Conservation (phyloP, 1,284 basidiomycete species). For the Pyrrhoderma noxium region DNA sequence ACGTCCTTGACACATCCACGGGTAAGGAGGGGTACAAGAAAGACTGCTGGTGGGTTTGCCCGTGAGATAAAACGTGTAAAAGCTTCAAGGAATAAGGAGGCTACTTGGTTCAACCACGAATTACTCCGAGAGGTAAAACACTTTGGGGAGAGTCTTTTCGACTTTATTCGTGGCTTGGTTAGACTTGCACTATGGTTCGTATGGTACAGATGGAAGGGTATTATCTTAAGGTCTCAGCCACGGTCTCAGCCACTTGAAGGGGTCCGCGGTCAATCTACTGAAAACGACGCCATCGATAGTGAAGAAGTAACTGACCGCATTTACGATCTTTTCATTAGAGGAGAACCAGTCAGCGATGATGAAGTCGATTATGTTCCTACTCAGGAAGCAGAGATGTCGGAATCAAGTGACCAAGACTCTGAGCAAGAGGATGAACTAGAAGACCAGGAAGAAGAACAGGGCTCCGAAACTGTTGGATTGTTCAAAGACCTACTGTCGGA, state of each 20-base stretch:
- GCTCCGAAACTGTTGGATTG: conserved; percentile 32
- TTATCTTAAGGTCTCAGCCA: conserved; percentile 17
- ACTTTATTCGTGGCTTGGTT: conserved; percentile 9
- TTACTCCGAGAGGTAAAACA: conserved; percentile 40
- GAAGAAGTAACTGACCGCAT: conserved; percentile 28
- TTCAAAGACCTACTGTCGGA: conserved; percentile 38
- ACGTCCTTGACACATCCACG: conserved; percentile 30
- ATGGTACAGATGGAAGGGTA: conserved; percentile 17
- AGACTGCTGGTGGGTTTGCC: conserved; percentile 31
- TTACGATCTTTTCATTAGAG: conserved; percentile 55
- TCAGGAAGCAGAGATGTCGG: conserved; percentile 13
- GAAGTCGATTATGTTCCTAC: conserved; percentile 44
- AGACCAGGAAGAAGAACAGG: conserved; percentile 22
- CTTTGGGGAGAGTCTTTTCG: conserved; percentile 14
- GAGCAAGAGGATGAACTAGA: conserved; percentile 24
- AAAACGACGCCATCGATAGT: conserved; percentile 9
- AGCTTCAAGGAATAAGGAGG: conserved; percentile 29
- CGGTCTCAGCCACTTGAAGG: conserved; percentile 3
- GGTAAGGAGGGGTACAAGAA: conserved; percentile 26
- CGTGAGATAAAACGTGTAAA: conserved; percentile 46
- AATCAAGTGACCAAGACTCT: conserved; percentile 18
- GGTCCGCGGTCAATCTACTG: background rate
- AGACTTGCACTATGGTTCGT: conserved; percentile 12
- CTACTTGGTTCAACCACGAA: conserved; percentile 35
- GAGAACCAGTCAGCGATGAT: conserved; percentile 55